Evolutionary conservation across 371 early-diverging fungal species (phyloP), one percentile per base, ranked within the genome.

Genomic region (Lichtheimia hyalospora): DNA sequence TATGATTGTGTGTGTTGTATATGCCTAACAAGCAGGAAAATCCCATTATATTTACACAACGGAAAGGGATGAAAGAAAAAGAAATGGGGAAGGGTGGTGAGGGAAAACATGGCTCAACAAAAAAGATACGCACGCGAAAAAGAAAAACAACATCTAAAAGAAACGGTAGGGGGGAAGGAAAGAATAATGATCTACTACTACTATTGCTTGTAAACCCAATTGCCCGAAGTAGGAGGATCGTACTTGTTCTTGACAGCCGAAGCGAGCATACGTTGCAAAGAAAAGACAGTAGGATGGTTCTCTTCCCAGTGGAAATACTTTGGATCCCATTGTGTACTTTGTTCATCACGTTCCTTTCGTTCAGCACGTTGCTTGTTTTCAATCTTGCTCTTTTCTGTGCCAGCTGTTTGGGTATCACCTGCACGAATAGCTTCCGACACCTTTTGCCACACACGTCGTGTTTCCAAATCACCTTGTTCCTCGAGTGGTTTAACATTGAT

Each of bases 331-430:
- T 72, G 71, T 27, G 75, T 67, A 20, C 73, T 75, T 25, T 70
- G 63, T 28, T 83, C 89, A 12, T 78, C 75, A 18, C 92, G 83
- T 41, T 74, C 78, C 57, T 79, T 81, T 23, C 80, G 79, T 67
- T 89, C 66, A 12, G 76, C 79, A 15, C 92, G 78, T 63, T 91
- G 89, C 21, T 79, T 73, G 42, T 89, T 89, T 61, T 92, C 92
- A 48, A 92, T 84, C 50, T 71, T 84, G 23, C 83, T 71, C 73
- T 92, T 92, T 58, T 86, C 84, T 18, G 68, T 61, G 10, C 89
- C 82, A 1, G 92, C 92, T 0, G 77, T 71, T 14, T 71, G 77
- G 56, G 82, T 89, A 66, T 91, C 86, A 53, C 85, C 84, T 28
- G 66, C 71, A 42, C 74, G 79, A 58, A 92, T 83, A 1, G 91